Evolutionary conservation across 805 yeast genomes (phyloP), one percentile per base, ranked within the genome.

Genomic region (Kodamaea nitidulidarum): DNA sequence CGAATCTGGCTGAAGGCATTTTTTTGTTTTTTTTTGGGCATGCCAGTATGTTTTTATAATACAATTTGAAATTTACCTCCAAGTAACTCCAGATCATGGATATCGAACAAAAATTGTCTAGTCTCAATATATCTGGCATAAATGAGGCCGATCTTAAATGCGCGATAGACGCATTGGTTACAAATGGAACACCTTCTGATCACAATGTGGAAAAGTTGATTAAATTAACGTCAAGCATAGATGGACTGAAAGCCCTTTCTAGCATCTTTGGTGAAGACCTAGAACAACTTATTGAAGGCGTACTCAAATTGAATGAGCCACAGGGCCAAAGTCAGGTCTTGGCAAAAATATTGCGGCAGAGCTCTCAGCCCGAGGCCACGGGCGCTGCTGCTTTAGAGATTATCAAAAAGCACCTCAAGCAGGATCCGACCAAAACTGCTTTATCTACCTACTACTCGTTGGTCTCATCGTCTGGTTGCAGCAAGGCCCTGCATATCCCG

Each of bases 401-500:
- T 27, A 30, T 32, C 22, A 39, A 37, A 17, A 35, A 26, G 12
- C 22, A 35, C 16, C 18, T 42, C 15, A 31, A 32, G 26, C 21
- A 24, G 8, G 15, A 27, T 7, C 15, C 38, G 15, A 16, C 35
- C 15, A 39, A 30, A 18, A 43, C 37, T 29, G 52, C 45, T 27
- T 39, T 53, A 12, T 40, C 47, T 8, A 37, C 51, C 3, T 61
- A 59, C 28, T 46, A 50, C 17, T 30, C 47, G 3, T 18, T 62
- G 8, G 33, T 52, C 1, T 37, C 60, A 4, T 49, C 50, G 18
- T 60, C 55, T 32, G 41, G 46, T 8, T 22, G 44, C 4, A 32
- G 31, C 15, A 46, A 45, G 35, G 48, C 55, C 12, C 46, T 45
- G 18, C 63, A 61, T 40, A 28, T 58, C 4, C 43, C 46, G 11